Conservation (phyloP, 805 yeast genomes). For the Wickerhamomyces rabaulensis region DNA sequence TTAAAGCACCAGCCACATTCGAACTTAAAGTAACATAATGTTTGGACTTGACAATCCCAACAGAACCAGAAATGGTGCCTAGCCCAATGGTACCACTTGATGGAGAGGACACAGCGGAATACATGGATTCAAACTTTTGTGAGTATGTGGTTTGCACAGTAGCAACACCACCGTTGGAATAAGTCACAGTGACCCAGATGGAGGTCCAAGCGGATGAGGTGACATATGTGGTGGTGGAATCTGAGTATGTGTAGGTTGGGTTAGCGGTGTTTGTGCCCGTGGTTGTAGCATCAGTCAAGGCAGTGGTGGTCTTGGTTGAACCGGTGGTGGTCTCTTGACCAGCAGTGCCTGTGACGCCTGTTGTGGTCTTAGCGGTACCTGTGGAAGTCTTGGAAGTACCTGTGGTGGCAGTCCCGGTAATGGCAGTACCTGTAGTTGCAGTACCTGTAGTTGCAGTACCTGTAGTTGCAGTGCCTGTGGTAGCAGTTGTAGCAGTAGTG, state of each 20-base stretch:
- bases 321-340: conserved; percentile 11
- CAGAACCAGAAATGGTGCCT: conserved; percentile 65
- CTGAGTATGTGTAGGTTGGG: conserved; percentile 26
- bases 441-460: conserved; percentile 8
- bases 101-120: conserved; percentile 40
- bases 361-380: conserved; percentile 9
- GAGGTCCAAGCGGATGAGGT: conserved; percentile 28
- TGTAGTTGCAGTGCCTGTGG: conserved; percentile 6
- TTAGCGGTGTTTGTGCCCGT: conserved; percentile 11
- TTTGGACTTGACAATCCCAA: conserved; percentile 57
- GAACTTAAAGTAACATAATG: conserved; percentile 30
- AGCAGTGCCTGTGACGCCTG: conserved; percentile 4
- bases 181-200: conserved; percentile 49
- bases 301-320: conserved; percentile 18
- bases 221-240: conserved; percentile 24
- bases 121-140: conserved; percentile 48
- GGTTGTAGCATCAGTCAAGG: conserved; percentile 11
- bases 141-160: conserved; percentile 45
- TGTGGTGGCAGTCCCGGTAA: conserved; percentile 12
- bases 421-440: conserved; percentile 9
- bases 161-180: conserved; percentile 40
- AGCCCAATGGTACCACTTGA: conserved; percentile 70
- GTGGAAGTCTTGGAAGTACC: conserved; percentile 10
- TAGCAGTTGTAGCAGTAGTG: conserved; percentile 2
- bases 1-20: not conserved